These are phyloP conservation scores for Echinochloa phyllopogon DNA, from an alignment of 176 grass and related monocot genomes.

Conservation along the genomic window DNA sequence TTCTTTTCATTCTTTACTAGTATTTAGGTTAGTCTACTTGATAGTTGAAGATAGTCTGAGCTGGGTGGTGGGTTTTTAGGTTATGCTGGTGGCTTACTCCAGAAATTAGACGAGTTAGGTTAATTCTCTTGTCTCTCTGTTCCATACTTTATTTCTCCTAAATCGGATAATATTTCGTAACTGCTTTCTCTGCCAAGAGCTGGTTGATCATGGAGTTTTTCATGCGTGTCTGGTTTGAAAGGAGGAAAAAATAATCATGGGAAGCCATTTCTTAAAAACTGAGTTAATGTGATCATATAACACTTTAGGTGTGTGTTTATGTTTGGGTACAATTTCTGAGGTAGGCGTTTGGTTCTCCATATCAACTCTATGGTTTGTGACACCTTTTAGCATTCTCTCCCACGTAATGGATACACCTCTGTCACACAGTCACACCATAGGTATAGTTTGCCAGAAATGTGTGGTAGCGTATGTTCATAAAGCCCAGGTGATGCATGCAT, in stretches of 20 bases:
- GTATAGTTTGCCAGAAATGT: neutral
- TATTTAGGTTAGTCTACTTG: conserved; percentile 16
- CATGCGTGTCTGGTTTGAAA: neutral
- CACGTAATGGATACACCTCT: too few relatives aligned
- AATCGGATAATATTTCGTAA: neutral
- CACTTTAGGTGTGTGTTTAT: neutral
- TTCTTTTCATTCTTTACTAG: conserved; percentile 23
- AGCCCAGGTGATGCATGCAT: too few relatives aligned
- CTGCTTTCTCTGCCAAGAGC: neutral
- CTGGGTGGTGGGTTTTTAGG: neutral
- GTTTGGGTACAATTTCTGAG: neutral
- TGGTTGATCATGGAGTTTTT: neutral
- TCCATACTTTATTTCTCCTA: neutral
- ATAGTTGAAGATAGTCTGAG: conserved; percentile 6
- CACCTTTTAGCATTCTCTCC: neutral
- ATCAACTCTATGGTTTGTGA: neutral
- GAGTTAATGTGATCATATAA: neutral
- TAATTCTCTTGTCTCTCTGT: neutral
- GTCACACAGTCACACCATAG: too few relatives aligned
- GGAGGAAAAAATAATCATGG: neutral
- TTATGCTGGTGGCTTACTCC: conserved; percentile 9
- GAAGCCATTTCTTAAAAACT: neutral
- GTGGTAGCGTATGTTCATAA: neutral
- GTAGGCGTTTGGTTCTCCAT: neutral
- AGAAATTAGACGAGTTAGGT: neutral